Conservation (phyloP, 352 stramenopile species). For the Blastocystis sp. region DNA sequence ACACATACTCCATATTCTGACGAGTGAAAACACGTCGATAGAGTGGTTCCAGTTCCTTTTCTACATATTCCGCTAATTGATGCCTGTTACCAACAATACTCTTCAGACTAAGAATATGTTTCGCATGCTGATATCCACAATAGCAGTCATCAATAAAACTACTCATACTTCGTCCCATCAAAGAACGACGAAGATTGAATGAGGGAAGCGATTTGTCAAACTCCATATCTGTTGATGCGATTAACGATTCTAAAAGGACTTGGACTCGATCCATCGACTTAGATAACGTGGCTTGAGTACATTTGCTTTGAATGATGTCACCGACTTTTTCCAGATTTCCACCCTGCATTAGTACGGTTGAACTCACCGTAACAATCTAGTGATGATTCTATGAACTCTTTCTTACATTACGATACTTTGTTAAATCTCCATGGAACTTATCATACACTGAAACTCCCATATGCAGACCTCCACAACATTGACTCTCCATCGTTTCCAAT, state of each 20-base stretch:
- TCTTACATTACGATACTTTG: constrained; percentile 12
- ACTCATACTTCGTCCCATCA: neutral
- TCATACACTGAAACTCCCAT: constrained; percentile 11
- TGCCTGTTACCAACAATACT: neutral
- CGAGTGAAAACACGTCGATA: constrained; percentile 4
- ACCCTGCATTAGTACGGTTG: constrained; percentile 10
- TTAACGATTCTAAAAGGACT: constrained; percentile 26
- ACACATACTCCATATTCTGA: constrained; percentile 1
- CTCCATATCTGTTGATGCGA: neutral
- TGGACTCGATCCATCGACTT: neutral
- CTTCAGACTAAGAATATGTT: constrained; percentile 16
- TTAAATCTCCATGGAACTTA: neutral
- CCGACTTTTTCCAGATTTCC: constrained; percentile 36
- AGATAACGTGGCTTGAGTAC: neutral
- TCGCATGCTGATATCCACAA: constrained; percentile 26
- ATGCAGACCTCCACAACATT: constrained; percentile 34
- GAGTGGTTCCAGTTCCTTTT: neutral
- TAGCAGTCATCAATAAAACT: constrained; percentile 56
- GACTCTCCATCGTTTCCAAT: neutral
- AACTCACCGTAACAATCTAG: constrained; percentile 10
- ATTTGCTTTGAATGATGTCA: neutral
- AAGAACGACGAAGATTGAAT: neutral
- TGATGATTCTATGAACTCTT: neutral
- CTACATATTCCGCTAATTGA: neutral
- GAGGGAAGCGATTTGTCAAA: neutral